phyloP scores from a whole-genome alignment of 2,329 filamentous ascomycete genomes.

The Claviceps pazoutovae region DNA sequence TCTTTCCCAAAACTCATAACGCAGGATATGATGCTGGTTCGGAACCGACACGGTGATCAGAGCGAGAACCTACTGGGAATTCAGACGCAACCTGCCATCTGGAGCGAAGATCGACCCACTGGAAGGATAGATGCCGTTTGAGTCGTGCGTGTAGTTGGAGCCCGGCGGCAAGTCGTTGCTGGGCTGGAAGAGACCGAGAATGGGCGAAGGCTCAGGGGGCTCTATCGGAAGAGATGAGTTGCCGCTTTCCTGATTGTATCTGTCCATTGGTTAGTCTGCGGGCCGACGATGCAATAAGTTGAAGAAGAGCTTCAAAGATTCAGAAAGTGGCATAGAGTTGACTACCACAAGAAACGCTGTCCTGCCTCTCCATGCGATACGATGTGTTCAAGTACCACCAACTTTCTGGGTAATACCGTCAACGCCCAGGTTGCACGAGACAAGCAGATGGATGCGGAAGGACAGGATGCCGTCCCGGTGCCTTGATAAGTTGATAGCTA shows the following conservation, averaged over 20 bases:
- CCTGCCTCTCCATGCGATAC: constrained; percentile 22
- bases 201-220: constrained; percentile 34
- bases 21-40: not conserved
- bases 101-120: constrained; percentile 32
- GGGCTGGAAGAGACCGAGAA: constrained; percentile 38
- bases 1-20: not conserved
- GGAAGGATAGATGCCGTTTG: constrained; percentile 32
- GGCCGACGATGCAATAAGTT: constrained; percentile 6
- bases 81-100: constrained; percentile 40
- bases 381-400: constrained; percentile 16
- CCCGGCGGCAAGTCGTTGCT: constrained; percentile 28
- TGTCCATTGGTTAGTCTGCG: constrained; percentile 15
- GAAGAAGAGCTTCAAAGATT: constrained; percentile 3
- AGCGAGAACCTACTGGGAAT: constrained; percentile 37
- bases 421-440: constrained; percentile 29
- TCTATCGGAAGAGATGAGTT: constrained; percentile 40
- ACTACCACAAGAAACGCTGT: constrained; percentile 22
- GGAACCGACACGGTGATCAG: not conserved
- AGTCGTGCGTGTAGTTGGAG: constrained; percentile 36
- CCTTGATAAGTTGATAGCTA: constrained; percentile 4
- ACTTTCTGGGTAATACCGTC: constrained; percentile 27
- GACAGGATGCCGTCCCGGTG: constrained; percentile 3
- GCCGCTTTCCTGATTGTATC: constrained; percentile 42
- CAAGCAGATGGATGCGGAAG: constrained; percentile 7
- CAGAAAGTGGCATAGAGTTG: constrained; percentile 6